A percentile compares a stretch with the other conserved stretches of the same genome.
Evolutionary conservation across 2,329 filamentous ascomycete genomes (phyloP).

Genomic region (Neopestalotiopsis rosae): DNA sequence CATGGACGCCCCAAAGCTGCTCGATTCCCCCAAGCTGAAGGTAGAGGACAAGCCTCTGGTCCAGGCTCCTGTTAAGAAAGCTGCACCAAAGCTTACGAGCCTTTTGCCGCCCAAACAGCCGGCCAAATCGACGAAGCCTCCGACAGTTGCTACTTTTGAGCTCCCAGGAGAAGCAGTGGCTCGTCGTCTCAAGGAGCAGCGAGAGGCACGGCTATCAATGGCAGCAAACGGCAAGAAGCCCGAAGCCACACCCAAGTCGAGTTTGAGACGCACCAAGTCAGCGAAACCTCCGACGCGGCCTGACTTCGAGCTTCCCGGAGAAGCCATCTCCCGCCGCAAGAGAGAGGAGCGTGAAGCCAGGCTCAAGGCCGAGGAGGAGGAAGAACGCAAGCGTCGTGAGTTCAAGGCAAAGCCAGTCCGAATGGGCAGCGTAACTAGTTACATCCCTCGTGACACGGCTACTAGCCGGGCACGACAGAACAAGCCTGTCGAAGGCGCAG

Average conservation of each 20-base stretch:
- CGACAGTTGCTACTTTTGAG: slow-evolving; percentile 63
- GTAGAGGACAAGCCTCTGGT: slow-evolving; percentile 29
- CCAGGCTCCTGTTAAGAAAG: slow-evolving; percentile 33
- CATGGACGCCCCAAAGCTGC: slow-evolving; percentile 36
- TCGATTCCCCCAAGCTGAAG: slow-evolving; percentile 33
- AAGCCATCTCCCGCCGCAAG: slow-evolving; percentile 63
- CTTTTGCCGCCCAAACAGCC: slow-evolving; percentile 52
- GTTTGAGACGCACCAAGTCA: slow-evolving; percentile 51
- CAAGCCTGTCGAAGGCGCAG: slow-evolving; percentile 40
- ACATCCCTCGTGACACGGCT: slow-evolving; percentile 60
- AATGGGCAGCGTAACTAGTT: slow-evolving; percentile 44
- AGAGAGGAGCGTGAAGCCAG: slow-evolving; percentile 58
- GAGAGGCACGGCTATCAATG: slow-evolving; percentile 47
- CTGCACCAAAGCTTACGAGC: slow-evolving; percentile 40
- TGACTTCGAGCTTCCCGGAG: slow-evolving; percentile 67
- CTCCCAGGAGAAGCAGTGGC: slow-evolving; percentile 68
- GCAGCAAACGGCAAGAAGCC: slow-evolving; percentile 34
- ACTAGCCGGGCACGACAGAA: slow-evolving; percentile 62
- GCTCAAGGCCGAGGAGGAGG: slow-evolving; percentile 62
- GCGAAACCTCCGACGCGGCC: slow-evolving; percentile 58
- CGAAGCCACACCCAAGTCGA: slow-evolving; percentile 28
- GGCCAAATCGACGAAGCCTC: slow-evolving; percentile 58
- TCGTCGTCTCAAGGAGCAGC: slow-evolving; percentile 61
- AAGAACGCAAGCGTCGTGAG: slow-evolving; percentile 63
- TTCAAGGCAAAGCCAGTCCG: slow-evolving; percentile 68